Percentiles rank a stretch among this genome's conserved stretches.
phyloP scores from a whole-genome alignment of 495 filamentous ascomycete genomes.

The Podospora bellae-mahoneyi region DNA sequence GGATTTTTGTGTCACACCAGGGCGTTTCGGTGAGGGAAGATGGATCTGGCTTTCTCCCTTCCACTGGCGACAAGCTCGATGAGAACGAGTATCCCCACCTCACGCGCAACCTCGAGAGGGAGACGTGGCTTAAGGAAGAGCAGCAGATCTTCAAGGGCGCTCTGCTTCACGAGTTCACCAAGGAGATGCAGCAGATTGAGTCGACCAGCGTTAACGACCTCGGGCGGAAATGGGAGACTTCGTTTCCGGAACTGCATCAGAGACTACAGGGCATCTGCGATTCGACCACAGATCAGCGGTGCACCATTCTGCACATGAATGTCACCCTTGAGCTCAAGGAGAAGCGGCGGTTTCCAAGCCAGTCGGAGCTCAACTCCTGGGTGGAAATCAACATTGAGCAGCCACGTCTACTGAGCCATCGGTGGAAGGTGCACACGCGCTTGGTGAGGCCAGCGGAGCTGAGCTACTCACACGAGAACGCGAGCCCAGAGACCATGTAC shows the following conservation, averaged over 20 bases:
- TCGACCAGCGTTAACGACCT: conserved; percentile 43
- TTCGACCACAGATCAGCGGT: conserved; percentile 36
- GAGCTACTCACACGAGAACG: conserved; percentile 29
- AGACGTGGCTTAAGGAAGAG: conserved; percentile 35
- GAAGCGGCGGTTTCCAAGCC: conserved; percentile 43
- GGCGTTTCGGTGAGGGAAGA: conserved; percentile 38
- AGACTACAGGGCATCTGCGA: conserved; percentile 36
- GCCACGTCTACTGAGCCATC: conserved; percentile 40
- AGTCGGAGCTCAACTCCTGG: conserved; percentile 48
- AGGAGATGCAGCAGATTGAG: conserved; percentile 39
- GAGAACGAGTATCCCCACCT: conserved; percentile 47
- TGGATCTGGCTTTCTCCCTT: conserved; percentile 32
- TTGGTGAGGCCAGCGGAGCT: conserved; percentile 50
- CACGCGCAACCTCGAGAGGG: conserved; percentile 40
- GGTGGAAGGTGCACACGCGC: conserved; percentile 49
- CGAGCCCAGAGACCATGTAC: conserved; percentile 29
- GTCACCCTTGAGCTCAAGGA: conserved; percentile 45
- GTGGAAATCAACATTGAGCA: conserved; percentile 48
- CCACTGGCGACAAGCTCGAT: conserved; percentile 34
- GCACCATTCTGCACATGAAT: conserved; percentile 54
- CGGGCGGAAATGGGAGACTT: conserved; percentile 38
- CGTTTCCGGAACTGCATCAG: conserved; percentile 44
- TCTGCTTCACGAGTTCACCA: conserved; percentile 48
- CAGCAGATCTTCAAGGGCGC: conserved; percentile 34
- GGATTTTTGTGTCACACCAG: conserved; percentile 45